Evolutionary conservation across 768 basidiomycete genomes (phyloP), one percentile per base, ranked within the genome.

Genomic region (Termitomyces sp.): DNA sequence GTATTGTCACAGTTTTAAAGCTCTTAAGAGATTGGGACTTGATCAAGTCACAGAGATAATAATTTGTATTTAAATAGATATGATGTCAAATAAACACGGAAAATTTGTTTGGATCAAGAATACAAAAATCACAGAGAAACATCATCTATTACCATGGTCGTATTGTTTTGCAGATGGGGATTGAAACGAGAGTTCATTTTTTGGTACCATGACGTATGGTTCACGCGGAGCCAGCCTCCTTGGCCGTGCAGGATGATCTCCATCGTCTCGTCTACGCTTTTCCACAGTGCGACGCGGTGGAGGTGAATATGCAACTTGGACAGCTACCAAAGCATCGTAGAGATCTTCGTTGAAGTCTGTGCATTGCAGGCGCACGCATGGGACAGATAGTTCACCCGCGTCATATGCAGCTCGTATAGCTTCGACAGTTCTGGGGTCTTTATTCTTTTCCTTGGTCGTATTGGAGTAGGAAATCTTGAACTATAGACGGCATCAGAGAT

Each of bases 311-410:
- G 30, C 47, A 24, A 49, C 18, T 26, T 57, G 61, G n/a, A 58
- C 54, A 36, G 55, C 42, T 28, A 61, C 36, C 40, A 77, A 60
- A 22, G 69, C 71, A 3, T 58, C 57, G 58, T 72, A 75, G 13
- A 84, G 70, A 30, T 65, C 66, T 14, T 74, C 66, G 61, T 81
- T 74, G 64, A 79, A 83, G 36, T 68, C 72, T 22, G 77, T 65
- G 61, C 76, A 81, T 54, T 74, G 70, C 33, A 84, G 68, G 46
- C 72, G 71, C 46, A 82, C 78, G 61, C 82, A 83, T 6, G 80
- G 81, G 10, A 79, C 78, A 12, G 61, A 64, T 20, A 78, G 68
- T 53, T 71, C 61, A 18, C 81, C 81, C 16, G 61, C 56, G 51
- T 78, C 70, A 66, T 83, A 84, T n/a, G 74, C 72, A n/a, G 64